Evolutionary conservation across 257 asterid genomes (phyloP), one percentile per base, ranked within the genome.

Genomic region (Buddleja alternifolia): DNA sequence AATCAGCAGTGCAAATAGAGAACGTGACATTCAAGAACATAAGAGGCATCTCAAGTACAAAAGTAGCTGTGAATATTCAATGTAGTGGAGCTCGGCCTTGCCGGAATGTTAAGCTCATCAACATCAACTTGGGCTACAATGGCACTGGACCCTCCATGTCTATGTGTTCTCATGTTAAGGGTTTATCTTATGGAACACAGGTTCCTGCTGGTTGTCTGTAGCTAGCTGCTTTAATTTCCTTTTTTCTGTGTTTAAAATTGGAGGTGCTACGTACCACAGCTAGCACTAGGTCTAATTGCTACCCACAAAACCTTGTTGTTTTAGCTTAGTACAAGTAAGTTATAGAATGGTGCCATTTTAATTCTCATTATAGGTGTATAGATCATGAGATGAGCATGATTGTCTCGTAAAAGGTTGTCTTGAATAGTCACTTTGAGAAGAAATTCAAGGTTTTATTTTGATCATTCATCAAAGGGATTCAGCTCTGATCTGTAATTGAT

Each of bases 21-120:
- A 75, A 88, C 37, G 95, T 88, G 46, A 44, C 84, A 17, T 88
- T 86, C 70, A 78, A 61, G 17, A 82, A 88, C 66, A 86, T 90
- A 41, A 10, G 79, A 74, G 96, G 96, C 10, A 78, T 78, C 3
- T 89, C 96, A 0, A 61, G 53, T 25, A 70, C 96, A 1, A 47
- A 77, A 66, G 76, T 80, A 1, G 92, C 92, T 2, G 39, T 89
- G 15, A 71, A 56, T 1, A 12, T 89, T 24, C 67, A 70, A 16
- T 89, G 96, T 77, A 86, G 94, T 45, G 54, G 42, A 41, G 0
- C 54, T 11, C 20, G 37, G 14, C 96, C 96, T 1, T 89, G 96
- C 75, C 67, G 36, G 77, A 63, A 85, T 34, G 81, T 89, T 19
- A 80, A 71, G 66, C 80, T 89, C 0, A 54, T 58, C 7, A 62